A percentile compares a stretch with the other conserved stretches of the same genome.
Conservation (phyloP, 805 yeast species). For the Saccharomyces kudriavzevii region DNA sequence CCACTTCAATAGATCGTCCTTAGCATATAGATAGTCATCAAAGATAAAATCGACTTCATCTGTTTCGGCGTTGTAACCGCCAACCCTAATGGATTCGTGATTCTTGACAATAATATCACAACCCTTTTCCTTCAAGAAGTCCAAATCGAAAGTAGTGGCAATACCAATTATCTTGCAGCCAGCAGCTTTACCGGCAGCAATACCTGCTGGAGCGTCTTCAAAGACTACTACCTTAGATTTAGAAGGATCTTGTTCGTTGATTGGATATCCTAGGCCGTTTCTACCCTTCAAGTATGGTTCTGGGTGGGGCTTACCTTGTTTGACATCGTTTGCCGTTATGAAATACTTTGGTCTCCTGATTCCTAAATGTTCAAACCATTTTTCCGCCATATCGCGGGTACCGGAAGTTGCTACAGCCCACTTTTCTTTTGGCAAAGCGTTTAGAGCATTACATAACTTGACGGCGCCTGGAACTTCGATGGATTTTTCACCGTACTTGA, state of each 20-base stretch:
- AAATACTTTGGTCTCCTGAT: slow-evolving; percentile 60
- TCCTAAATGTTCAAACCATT: slow-evolving; percentile 66
- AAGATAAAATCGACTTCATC: slow-evolving; percentile 34
- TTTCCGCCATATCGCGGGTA: slow-evolving; percentile 64
- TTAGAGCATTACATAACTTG: slow-evolving; percentile 49
- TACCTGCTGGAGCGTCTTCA: slow-evolving; percentile 88
- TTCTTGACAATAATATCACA: slow-evolving; percentile 77
- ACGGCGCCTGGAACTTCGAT: slow-evolving; percentile 71
- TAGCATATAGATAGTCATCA: slow-evolving; percentile 33
- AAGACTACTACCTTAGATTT: slow-evolving; percentile 51
- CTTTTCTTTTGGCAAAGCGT: slow-evolving; percentile 44
- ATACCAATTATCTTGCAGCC: slow-evolving; percentile 79
- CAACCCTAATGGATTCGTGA: slow-evolving; percentile 52
- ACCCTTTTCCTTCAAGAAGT: slow-evolving; percentile 62
- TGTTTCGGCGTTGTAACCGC: slow-evolving; percentile 40
- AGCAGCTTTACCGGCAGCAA: slow-evolving; percentile 72
- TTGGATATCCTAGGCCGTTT: slow-evolving; percentile 32
- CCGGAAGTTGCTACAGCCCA: slow-evolving; percentile 91
- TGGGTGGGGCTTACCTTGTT: slow-evolving; percentile 79
- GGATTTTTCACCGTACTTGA: slow-evolving; percentile 64
- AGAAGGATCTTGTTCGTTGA: slow-evolving; percentile 30
- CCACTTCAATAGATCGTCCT: slow-evolving; percentile 31
- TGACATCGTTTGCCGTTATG: slow-evolving; percentile 75
- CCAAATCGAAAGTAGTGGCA: slow-evolving; percentile 68
- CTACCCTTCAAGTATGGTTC: slow-evolving; percentile 65